Evolutionary conservation across 2,329 filamentous ascomycete genomes (phyloP).

Genomic region (Nemania bipapillata): DNA sequence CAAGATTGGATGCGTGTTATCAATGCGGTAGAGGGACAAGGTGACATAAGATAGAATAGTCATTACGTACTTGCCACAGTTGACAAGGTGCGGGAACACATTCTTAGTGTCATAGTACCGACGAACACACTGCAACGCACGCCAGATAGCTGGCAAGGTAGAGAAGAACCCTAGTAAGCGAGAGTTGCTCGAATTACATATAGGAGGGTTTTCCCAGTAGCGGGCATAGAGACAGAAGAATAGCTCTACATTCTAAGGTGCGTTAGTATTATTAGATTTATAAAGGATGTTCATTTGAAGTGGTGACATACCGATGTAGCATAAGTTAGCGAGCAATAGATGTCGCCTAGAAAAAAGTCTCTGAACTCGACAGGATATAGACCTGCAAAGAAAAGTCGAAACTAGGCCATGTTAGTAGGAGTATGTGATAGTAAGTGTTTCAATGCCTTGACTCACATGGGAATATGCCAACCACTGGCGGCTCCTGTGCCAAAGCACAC

Average conservation of each 20-base stretch:
- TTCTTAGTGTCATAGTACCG: slow-evolving; percentile 89
- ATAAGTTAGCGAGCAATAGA: slow-evolving; percentile 96
- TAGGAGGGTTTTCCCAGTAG: slow-evolving; percentile 74
- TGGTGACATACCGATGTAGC: slow-evolving; percentile 76
- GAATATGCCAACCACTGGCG: slow-evolving; percentile 89
- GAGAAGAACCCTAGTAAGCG: slow-evolving; percentile 86
- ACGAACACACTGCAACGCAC: slow-evolving; percentile 87
- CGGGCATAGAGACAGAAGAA: slow-evolving; percentile 95
- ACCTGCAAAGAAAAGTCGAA: slow-evolving; percentile 84
- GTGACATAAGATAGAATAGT: slow-evolving; percentile 82
- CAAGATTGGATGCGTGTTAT: slow-evolving; percentile 65
- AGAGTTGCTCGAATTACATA: slow-evolving; percentile 88
- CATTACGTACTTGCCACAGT: slow-evolving; percentile 89
- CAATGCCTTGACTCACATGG: slow-evolving; percentile 69
- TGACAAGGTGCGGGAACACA: slow-evolving; percentile 90
- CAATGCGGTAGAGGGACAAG: slow-evolving; percentile 84
- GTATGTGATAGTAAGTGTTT: not conserved
- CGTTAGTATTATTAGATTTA: not conserved
- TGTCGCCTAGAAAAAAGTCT: slow-evolving; percentile 97
- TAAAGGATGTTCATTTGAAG: not conserved
- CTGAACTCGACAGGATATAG: slow-evolving; percentile 94
- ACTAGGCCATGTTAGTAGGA: slow-evolving; percentile 63
- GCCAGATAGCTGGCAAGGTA: slow-evolving; percentile 86
- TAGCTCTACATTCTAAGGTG: slow-evolving; percentile 79
- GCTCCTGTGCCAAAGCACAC: slow-evolving; percentile 77